Percentiles rank a stretch among this genome's conserved stretches.
phyloP scores from a whole-genome alignment of 2,329 filamentous ascomycete genomes.

The Aspergillus spinulosporus region DNA sequence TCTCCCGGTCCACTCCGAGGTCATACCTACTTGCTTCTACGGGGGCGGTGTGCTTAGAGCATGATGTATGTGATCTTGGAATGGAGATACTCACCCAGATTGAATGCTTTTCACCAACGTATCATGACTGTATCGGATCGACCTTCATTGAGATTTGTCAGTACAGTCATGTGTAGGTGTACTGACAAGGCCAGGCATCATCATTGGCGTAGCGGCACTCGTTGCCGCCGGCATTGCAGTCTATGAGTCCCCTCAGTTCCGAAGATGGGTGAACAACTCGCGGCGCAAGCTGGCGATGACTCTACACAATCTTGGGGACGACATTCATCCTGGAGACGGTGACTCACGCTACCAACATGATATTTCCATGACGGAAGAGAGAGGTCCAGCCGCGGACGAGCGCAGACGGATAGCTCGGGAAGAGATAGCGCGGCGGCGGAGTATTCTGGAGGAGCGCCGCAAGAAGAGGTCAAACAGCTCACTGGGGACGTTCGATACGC shows the following conservation, averaged over 20 bases:
- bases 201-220: constrained; percentile 62
- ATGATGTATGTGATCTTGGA: constrained; percentile 1
- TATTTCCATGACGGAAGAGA: constrained; percentile 51
- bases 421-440: constrained; percentile 48
- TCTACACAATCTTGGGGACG: constrained; percentile 60
- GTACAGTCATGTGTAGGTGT: not conserved
- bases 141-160: not conserved
- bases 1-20: not conserved
- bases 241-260: constrained; percentile 64
- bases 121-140: too few species aligned
- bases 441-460: constrained; percentile 41
- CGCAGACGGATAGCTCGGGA: constrained; percentile 46
- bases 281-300: constrained; percentile 62
- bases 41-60: constrained; percentile 35
- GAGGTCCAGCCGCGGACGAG: constrained; percentile 45
- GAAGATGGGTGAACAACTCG: constrained; percentile 62
- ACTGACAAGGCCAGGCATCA: constrained; percentile 52
- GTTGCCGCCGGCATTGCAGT: constrained; percentile 64
- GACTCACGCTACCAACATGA: constrained; percentile 36
- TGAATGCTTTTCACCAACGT: constrained; percentile 8
- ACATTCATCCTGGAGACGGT: constrained; percentile 53
- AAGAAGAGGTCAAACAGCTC: constrained; percentile 27
- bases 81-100: not conserved
- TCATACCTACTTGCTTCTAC: not conserved
- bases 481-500: constrained; percentile 43